Base-by-base conservation (phyloP, 2,329 filamentous ascomycete genomes). In the Botryotinia narcissicola region DNA sequence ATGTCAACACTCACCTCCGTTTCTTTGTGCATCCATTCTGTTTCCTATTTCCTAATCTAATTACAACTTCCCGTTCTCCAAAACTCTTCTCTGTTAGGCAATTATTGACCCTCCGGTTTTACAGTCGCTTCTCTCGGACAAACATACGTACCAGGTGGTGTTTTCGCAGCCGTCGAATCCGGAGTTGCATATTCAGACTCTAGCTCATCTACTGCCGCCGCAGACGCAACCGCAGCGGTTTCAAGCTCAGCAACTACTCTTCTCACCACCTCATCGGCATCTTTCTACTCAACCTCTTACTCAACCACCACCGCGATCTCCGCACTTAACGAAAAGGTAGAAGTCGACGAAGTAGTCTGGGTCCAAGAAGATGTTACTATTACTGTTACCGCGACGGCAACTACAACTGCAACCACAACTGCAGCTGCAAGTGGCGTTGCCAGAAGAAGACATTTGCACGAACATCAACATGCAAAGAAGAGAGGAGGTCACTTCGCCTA, bases 331-430 rank as follows among this genome's bases (percentile, higher is more conserved):
- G 71, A 46, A n/a, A n/a, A 60, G 18, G 32, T 72, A 20, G 29
- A 68, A 20, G 86, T 91, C 20, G 84, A 84, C 75, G 86, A 90
- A 82, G 84, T 91, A 35, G 80, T 89, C 20, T 88, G 87, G 85
- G 85, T 87, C 70, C 84, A 90, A 81, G 84, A 87, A 63, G 48
- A 54, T 54, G 25, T 54, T 54, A 78, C 85, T 7, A 84, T 89
- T 29, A 72, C 54, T 9, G 71, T 73, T 20, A 74, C 70, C 18
- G 20, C 48, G 0, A 62, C 32, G 8, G 59, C 54, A n/a, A n/a
- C 48, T 42, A 42, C 42, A 42, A 42, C 42, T 18, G 42, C 16
- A 42, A 42, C 42, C 40, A 42, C 40, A 44, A 44, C 42, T 25
- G 22, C 72, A 63, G 6, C 46, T 51, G 62, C 61, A 6, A 70